Conservation (phyloP, 345 rosid genomes). For the Camelina sativa region DNA sequence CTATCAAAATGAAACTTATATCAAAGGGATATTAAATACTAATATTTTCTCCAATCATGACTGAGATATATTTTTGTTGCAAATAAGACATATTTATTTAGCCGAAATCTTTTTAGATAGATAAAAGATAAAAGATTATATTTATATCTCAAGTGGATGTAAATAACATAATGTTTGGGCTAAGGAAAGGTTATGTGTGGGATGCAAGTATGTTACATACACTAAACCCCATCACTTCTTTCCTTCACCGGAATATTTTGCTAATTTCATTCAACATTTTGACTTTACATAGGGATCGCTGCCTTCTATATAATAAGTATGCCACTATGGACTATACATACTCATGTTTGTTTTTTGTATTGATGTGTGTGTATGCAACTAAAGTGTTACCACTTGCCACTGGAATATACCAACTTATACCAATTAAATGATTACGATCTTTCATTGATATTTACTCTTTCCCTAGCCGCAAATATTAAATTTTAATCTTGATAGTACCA, state of each 20-base stretch:
- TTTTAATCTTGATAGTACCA: slow-evolving; percentile 12
- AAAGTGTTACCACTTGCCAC: slow-evolving; percentile 38
- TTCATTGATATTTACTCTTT: slow-evolving; percentile 12
- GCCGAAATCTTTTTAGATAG: neutral
- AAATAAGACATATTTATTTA: neutral
- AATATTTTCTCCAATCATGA: neutral
- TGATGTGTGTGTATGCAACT: slow-evolving; percentile 21
- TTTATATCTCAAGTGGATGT: slow-evolving; percentile 35
- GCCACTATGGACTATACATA: slow-evolving; percentile 12
- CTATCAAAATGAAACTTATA: neutral
- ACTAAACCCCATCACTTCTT: slow-evolving; percentile 36
- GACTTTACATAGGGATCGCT: slow-evolving; percentile 43
- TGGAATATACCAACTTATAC: slow-evolving; percentile 12
- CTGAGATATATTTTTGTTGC: neutral
- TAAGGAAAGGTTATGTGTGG: slow-evolving; percentile 32
- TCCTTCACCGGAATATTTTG: slow-evolving; percentile 40
- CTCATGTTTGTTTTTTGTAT: slow-evolving; percentile 20
- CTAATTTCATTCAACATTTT: slow-evolving; percentile 44
- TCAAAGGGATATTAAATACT: neutral
- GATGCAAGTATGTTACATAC: slow-evolving; percentile 40
- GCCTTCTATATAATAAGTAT: slow-evolving; percentile 18
- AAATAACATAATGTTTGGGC: slow-evolving; percentile 17
- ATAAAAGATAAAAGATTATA: slow-evolving; percentile 6
- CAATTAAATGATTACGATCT: slow-evolving; percentile 20
- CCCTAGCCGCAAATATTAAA: neutral